Percentiles rank a stretch among this genome's conserved stretches.
Evolutionary conservation across 2,329 filamentous ascomycete species (phyloP).

Genomic region (Xylaria sp.): DNA sequence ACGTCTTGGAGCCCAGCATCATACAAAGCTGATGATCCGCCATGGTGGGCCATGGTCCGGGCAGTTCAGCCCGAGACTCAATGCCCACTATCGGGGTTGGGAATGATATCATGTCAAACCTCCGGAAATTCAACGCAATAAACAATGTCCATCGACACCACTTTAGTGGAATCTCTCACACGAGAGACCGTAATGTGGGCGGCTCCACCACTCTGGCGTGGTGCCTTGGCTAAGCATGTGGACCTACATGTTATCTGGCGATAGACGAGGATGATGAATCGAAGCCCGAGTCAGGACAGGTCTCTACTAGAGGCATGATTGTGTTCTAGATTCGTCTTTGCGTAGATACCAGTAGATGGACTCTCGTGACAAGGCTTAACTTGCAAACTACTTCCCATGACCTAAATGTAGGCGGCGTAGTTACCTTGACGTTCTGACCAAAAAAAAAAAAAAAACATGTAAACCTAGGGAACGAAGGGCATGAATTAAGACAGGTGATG

Average conservation of each 20-base stretch:
- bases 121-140: too few species aligned
- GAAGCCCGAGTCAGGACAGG: neutral
- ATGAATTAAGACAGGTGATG: neutral
- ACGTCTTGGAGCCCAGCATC: too few species aligned
- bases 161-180: neutral
- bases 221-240: neutral
- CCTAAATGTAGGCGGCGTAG: too few species aligned
- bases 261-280: neutral
- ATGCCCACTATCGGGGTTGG: too few species aligned
- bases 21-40: too few species aligned
- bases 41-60: too few species aligned
- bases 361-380: neutral
- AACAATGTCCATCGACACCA: neutral
- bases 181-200: neutral
- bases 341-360: neutral
- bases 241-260: neutral
- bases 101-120: too few species aligned
- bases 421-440: too few species aligned
- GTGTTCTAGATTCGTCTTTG: neutral
- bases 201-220: neutral
- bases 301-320: neutral
- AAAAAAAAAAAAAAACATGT: too few species aligned
- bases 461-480: too few species aligned
- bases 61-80: too few species aligned
- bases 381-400: neutral